Conservation (phyloP, 805 yeast genomes). For the Candida chilensis region DNA sequence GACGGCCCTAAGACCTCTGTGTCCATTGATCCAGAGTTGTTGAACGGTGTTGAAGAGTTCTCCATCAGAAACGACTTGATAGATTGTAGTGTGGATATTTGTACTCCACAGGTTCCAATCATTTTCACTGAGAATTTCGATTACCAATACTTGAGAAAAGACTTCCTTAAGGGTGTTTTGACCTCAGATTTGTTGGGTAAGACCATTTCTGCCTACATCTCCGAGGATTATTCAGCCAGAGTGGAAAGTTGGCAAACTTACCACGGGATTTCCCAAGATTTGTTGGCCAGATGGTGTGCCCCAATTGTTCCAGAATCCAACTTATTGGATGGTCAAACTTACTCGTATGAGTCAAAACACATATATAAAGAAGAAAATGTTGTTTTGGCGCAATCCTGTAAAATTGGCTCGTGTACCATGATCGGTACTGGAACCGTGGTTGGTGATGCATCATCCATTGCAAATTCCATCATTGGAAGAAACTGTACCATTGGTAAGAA, state of each 20-base stretch:
- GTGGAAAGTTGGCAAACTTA: conserved; percentile 95
- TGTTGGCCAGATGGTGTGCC: conserved; percentile 85
- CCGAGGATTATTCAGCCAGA: conserved; percentile 83
- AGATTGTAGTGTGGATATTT: conserved; percentile 94
- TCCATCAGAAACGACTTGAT: conserved; percentile 84
- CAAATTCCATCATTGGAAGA: conserved; percentile 76
- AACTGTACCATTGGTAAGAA: conserved; percentile 78
- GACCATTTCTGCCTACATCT: conserved; percentile 80
- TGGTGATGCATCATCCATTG: conserved; percentile 63
- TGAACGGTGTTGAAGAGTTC: conserved; percentile 70
- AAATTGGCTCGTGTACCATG: conserved; percentile 69
- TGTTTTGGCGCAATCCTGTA: conserved; percentile 90
- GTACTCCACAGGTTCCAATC: conserved; percentile 91
- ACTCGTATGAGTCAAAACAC: conserved; percentile 74
- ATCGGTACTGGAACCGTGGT: conserved; percentile 72
- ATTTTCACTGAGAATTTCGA: conserved; percentile 95
- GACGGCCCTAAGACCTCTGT: conserved; percentile 18
- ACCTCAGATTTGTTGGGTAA: conserved; percentile 87
- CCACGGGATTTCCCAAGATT: conserved; percentile 84
- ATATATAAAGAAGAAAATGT: conserved; percentile 84
- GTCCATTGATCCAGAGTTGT: conserved; percentile 73
- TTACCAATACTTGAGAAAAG: conserved; percentile 77
- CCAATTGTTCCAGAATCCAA: conserved; percentile 89
- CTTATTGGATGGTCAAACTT: conserved; percentile 60
- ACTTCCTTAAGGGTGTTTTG: conserved; percentile 85